Conservation (phyloP, 2,329 filamentous ascomycete species). For the Nigrograna mackinnonii region DNA sequence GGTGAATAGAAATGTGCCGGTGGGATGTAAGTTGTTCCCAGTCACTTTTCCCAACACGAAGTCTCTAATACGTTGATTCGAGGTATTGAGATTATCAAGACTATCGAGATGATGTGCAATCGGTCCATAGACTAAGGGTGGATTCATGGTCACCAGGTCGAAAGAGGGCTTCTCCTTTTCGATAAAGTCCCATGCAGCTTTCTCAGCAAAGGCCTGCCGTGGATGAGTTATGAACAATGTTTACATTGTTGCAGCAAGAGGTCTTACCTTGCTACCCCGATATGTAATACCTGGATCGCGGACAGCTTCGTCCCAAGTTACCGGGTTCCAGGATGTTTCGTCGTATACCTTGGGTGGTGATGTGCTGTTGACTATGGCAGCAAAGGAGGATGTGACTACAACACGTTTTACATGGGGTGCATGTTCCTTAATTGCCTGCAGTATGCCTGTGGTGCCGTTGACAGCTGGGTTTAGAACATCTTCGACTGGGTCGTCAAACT, state of each 20-base stretch:
- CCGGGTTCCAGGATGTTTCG: conserved; percentile 56
- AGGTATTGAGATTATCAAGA: conserved; percentile 66
- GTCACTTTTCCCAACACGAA: neutral
- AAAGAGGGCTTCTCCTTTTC: neutral
- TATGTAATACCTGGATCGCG: conserved; percentile 25
- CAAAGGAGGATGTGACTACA: conserved; percentile 65
- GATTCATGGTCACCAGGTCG: conserved; percentile 45
- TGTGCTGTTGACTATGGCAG: conserved; percentile 54
- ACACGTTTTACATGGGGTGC: conserved; percentile 71
- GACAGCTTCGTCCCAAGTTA: conserved; percentile 47
- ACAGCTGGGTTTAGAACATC: conserved; percentile 59
- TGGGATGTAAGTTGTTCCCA: neutral
- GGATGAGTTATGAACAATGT: too few species aligned
- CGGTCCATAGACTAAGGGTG: conserved; percentile 50
- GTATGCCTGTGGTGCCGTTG: conserved; percentile 63
- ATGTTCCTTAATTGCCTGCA: conserved; percentile 59
- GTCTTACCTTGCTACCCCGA: conserved; percentile 58
- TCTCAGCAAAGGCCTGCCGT: too few species aligned
- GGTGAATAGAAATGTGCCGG: neutral
- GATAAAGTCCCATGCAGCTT: conserved; percentile 44
- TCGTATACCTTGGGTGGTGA: too few species aligned
- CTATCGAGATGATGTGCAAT: conserved; percentile 59
- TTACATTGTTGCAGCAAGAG: too few species aligned
- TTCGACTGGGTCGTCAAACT: conserved; percentile 69
- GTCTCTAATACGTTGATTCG: conserved; percentile 60